phyloP scores from a whole-genome alignment of 768 basidiomycete genomes.

The Gloeopeniophorella convolvens region DNA sequence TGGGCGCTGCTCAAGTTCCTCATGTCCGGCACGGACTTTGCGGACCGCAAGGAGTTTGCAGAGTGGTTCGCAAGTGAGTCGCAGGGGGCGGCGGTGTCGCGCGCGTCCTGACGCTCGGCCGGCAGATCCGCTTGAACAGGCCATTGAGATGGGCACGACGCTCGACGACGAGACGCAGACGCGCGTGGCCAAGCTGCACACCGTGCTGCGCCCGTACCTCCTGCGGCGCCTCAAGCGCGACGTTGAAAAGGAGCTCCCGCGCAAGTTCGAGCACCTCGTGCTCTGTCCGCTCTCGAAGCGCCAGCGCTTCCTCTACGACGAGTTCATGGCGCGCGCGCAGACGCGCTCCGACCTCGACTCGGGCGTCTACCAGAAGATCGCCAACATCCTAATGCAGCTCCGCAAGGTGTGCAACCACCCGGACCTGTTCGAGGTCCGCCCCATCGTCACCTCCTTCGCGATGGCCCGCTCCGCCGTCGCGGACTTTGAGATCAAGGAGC shows the following conservation, averaged over 20 bases:
- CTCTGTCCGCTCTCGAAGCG: slow-evolving; percentile 85
- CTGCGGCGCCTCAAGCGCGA: slow-evolving; percentile 96
- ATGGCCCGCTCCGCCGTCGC: slow-evolving; percentile 70
- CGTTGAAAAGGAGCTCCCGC: slow-evolving; percentile 92
- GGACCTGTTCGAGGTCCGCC: slow-evolving; percentile 84
- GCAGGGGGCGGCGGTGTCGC: neutral
- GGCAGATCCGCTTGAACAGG: slow-evolving; percentile 89
- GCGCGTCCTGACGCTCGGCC: slow-evolving; percentile 6
- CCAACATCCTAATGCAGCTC: slow-evolving; percentile 96
- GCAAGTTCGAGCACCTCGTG: slow-evolving; percentile 87
- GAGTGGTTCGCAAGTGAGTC: slow-evolving; percentile 94
- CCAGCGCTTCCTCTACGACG: slow-evolving; percentile 93
- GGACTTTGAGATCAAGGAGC: slow-evolving; percentile 80
- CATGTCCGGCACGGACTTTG: slow-evolving; percentile 85
- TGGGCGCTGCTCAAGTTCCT: slow-evolving; percentile 95
- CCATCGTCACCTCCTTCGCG: slow-evolving; percentile 70
- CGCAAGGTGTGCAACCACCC: slow-evolving; percentile 97
- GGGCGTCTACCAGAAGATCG: slow-evolving; percentile 82
- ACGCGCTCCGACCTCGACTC: slow-evolving; percentile 78
- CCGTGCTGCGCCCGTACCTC: slow-evolving; percentile 92
- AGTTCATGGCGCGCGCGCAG: slow-evolving; percentile 87
- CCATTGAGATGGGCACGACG: slow-evolving; percentile 75
- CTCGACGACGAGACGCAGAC: slow-evolving; percentile 80
- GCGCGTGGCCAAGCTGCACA: slow-evolving; percentile 83
- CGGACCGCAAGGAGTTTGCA: slow-evolving; percentile 86